Conservation (phyloP, 352 stramenopile genomes). For the Globisporangium rhizosaccharum region DNA sequence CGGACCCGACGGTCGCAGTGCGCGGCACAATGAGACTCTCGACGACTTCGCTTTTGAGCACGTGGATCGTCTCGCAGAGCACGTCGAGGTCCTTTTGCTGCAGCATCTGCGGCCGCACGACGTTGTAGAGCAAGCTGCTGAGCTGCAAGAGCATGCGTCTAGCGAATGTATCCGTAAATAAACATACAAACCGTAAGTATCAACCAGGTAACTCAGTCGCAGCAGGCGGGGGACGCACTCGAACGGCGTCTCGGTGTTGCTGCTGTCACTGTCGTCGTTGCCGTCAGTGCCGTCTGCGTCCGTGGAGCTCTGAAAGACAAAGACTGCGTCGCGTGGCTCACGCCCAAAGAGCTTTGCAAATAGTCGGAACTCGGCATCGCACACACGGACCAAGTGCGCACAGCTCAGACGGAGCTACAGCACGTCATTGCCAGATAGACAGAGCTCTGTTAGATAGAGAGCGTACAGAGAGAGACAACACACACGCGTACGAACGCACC, state of each 20-base stretch:
- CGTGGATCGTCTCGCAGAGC: constrained; percentile 75
- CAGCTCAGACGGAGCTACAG: constrained; percentile 55
- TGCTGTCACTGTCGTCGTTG: constrained; percentile 21
- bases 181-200: not conserved
- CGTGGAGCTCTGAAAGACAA: constrained; percentile 20
- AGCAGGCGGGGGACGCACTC: constrained; percentile 33
- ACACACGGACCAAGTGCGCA: constrained; percentile 61
- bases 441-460: not conserved
- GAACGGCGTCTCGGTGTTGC: constrained; percentile 51
- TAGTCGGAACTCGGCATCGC: constrained; percentile 66
- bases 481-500: constrained; percentile 13
- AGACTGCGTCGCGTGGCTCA: constrained; percentile 51
- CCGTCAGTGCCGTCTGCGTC: constrained; percentile 11
- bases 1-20: constrained; percentile 36
- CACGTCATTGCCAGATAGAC: not conserved
- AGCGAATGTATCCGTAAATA: not conserved
- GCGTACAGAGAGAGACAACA: not conserved
- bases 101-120: constrained; percentile 58
- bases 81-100: constrained; percentile 71
- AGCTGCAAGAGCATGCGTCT: constrained; percentile 78
- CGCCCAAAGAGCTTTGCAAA: constrained; percentile 69
- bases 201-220: not conserved
- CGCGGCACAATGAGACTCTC: constrained; percentile 62
- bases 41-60: constrained; percentile 72
- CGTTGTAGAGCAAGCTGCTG: constrained; percentile 66